These are phyloP conservation scores for Penicillium sp. DNA, from an alignment of 2,329 filamentous ascomycete species.

Conservation along the genomic window DNA sequence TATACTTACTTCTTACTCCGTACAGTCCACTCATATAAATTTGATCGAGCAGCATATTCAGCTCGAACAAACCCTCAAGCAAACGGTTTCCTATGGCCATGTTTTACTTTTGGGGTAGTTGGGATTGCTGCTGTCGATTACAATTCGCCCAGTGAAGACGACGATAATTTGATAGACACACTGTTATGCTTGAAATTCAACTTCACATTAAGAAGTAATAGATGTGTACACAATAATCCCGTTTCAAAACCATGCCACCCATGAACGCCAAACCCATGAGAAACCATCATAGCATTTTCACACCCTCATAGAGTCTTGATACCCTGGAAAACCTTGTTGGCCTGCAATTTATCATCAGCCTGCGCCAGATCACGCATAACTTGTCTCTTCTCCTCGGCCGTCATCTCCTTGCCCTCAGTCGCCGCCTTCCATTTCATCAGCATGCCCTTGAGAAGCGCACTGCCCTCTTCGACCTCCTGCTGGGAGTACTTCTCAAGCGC, in stretches of 20 bases:
- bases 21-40: too few relatives aligned
- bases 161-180: too few relatives aligned
- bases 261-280: slow-evolving; percentile 16
- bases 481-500: slow-evolving; percentile 63
- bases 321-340: slow-evolving; percentile 56
- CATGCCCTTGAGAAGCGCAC: slow-evolving; percentile 78
- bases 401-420: slow-evolving; percentile 62
- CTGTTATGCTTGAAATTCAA: too few relatives aligned
- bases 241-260: neutral
- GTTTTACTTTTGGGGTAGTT: too few relatives aligned
- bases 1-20: neutral
- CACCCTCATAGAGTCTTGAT: slow-evolving; percentile 47
- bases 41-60: too few relatives aligned
- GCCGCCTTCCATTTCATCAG: slow-evolving; percentile 81
- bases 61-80: too few relatives aligned
- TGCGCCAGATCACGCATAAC: slow-evolving; percentile 79
- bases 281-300: slow-evolving; percentile 1
- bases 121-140: too few relatives aligned
- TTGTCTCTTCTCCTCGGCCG: slow-evolving; percentile 73
- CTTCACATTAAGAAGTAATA: too few relatives aligned
- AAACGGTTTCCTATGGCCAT: too few relatives aligned
- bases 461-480: slow-evolving; percentile 87
- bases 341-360: slow-evolving; percentile 65
- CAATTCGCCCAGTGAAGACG: too few relatives aligned
- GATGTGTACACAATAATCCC: too few relatives aligned